Conservation (phyloP, 495 filamentous ascomycete genomes). For the Achaetomiella virescens region DNA sequence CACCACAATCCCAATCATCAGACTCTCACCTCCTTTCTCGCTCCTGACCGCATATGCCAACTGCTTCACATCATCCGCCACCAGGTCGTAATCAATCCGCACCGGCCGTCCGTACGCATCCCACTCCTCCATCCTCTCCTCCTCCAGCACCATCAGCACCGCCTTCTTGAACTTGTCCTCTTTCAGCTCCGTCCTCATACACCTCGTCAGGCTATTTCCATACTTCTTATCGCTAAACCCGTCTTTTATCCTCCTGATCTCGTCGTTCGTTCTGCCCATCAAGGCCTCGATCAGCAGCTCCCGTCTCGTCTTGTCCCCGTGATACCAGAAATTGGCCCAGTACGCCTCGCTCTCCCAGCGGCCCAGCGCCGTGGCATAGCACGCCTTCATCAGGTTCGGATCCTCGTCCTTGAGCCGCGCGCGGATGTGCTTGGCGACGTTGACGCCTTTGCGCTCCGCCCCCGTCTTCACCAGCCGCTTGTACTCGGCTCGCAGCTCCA, state of each 20-base stretch:
- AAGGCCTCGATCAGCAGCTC: conserved; percentile 89
- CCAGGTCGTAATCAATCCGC: conserved; percentile 42
- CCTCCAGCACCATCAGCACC: conserved; percentile 77
- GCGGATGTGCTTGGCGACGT: conserved; percentile 94
- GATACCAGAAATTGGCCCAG: conserved; percentile 99
- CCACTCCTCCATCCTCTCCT: conserved; percentile 71
- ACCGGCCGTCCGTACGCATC: conserved; percentile 41
- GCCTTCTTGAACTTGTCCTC: conserved; percentile 92
- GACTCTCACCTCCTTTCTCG: conserved; percentile 78
- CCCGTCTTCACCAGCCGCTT: conserved; percentile 75
- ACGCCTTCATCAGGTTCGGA: conserved; percentile 71
- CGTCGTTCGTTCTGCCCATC: conserved; percentile 80
- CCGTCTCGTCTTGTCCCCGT: conserved; percentile 72
- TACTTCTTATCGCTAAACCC: conserved; percentile 91
- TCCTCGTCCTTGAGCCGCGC: conserved; percentile 62
- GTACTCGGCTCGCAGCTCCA: conserved; percentile 79
- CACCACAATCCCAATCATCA: conserved; percentile 84
- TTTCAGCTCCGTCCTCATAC: conserved; percentile 86
- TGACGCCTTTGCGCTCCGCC: conserved; percentile 71
- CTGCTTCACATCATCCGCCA: conserved; percentile 65
- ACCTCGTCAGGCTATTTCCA: conserved; percentile 68
- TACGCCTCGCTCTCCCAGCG: conserved; percentile 91
- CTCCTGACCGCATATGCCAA: conserved; percentile 63
- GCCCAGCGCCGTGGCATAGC: conserved; percentile 84
- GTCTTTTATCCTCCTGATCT: conserved; percentile 88